Conservation (phyloP, 2,329 filamentous ascomycete species). For the Exophiala viscosa region DNA sequence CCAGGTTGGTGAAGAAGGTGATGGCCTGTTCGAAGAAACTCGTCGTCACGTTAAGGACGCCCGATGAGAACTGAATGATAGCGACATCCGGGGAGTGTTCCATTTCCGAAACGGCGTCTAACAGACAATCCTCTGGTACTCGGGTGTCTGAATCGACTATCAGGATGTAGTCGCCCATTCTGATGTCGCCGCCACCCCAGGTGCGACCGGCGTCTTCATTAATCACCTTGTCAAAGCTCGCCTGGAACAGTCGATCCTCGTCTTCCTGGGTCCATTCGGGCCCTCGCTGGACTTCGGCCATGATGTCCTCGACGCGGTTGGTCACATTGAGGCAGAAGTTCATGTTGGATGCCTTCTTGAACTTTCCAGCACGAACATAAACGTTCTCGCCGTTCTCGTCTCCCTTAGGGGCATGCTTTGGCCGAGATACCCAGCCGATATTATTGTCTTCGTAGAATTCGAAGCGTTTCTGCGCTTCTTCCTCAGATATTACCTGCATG, state of each 20-base stretch:
- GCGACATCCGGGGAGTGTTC: constrained; percentile 65
- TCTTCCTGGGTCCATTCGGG: constrained; percentile 33
- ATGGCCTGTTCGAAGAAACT: constrained; percentile 73
- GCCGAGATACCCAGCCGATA: constrained; percentile 50
- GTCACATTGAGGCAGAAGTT: constrained; percentile 64
- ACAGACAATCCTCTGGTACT: constrained; percentile 63
- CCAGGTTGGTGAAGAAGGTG: constrained; percentile 74
- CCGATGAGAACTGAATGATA: constrained; percentile 68
- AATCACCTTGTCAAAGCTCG: constrained; percentile 49
- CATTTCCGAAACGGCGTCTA: constrained; percentile 70
- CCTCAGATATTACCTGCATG: constrained; percentile 38
- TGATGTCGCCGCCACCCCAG: constrained; percentile 77
- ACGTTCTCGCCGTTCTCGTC: constrained; percentile 16
- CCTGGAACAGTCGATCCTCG: constrained; percentile 47
- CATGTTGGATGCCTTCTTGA: constrained; percentile 75
- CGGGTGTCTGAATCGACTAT: constrained; percentile 68
- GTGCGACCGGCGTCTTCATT: constrained; percentile 52
- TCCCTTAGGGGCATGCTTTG: constrained; percentile 48
- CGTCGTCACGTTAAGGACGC: constrained; percentile 71
- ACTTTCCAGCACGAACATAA: constrained; percentile 55
- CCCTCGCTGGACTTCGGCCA: constrained; percentile 33
- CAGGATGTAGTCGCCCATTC: constrained; percentile 73
- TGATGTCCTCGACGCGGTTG: constrained; percentile 59
- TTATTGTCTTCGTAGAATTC: constrained; percentile 50
- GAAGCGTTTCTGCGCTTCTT: constrained; percentile 43